Base-by-base conservation (phyloP, 768 basidiomycete species). In the Mycena venus region DNA sequence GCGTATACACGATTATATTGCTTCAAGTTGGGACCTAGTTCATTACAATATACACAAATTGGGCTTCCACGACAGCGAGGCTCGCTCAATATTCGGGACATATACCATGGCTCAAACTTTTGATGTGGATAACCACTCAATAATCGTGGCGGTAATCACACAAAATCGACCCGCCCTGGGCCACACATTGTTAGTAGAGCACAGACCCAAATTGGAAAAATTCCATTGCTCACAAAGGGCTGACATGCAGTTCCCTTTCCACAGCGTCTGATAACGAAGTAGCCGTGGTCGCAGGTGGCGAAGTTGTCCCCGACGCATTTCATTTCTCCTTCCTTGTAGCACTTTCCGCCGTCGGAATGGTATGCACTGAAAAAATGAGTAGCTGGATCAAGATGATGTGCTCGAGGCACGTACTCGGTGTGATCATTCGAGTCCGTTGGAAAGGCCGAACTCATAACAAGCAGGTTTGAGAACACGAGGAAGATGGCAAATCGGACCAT, bases 221-320 rank as follows among this genome's bases (percentile, higher is more conserved):
- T 59, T 44, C 27, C 8, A 63, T 44, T 4, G 27, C 64, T 53
- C 51, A 65, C 64, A 21, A 34, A 38, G n/a, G 11, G 32, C 23
- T 36, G 49, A 65, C 64, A 65, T n/a, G 32, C 64, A 15, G 64
- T 65, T 8, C 64, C 64, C n/a, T 29, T 29, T 15, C 40, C 61
- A 34, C 61, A 63, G 27, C 34, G 27, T 6, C 61, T 40, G 17
- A 63, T 44, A 6, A 63, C 61, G 61, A 63, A 63, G 61, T 63
- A 63, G 40, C 61, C 61, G 44, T 63, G 61, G 61, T 63, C 61
- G 61, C 61, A 63, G 27, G 61, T 63, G 25, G 40, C 61, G 14
- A 63, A 63, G 40, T 42, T 17, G 14, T 42, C 8, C 6, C 61
- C 61, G 40, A 47, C 40, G 42, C 61, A 63, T 63, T 47, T 65